phyloP scores from a whole-genome alignment of 2,329 filamentous ascomycete genomes.

The Fusarium irregulare region DNA sequence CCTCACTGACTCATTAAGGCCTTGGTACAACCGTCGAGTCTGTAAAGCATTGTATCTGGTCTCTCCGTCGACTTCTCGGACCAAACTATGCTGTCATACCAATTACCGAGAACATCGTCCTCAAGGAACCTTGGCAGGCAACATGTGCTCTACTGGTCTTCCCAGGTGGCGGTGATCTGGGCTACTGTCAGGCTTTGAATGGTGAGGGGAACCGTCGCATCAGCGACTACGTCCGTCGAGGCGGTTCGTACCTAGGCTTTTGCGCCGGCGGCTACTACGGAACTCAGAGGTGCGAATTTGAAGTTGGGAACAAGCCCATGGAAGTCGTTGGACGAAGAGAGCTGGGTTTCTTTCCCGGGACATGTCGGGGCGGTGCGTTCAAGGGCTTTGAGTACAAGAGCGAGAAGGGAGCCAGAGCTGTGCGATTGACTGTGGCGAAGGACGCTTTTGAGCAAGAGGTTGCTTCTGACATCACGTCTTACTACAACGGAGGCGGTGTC shows the following conservation, averaged over 20 bases:
- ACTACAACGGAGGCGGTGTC: slow-evolving; percentile 95
- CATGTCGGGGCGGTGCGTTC: slow-evolving; percentile 87
- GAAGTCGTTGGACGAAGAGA: slow-evolving; percentile 89
- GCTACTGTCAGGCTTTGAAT: slow-evolving; percentile 89
- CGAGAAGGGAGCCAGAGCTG: slow-evolving; percentile 83
- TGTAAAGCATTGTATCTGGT: slow-evolving; percentile 88
- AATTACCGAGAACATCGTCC: slow-evolving; percentile 78
- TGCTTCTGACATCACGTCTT: slow-evolving; percentile 75
- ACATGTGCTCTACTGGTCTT: slow-evolving; percentile 91
- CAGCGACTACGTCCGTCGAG: slow-evolving; percentile 83
- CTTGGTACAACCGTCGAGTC: slow-evolving; percentile 88
- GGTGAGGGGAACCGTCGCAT: slow-evolving; percentile 89
- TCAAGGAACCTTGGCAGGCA: slow-evolving; percentile 91
- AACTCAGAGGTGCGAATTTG: slow-evolving; percentile 84
- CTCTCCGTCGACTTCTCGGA: slow-evolving; percentile 85
- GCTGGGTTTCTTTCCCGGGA: slow-evolving; percentile 87
- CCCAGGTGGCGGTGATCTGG: slow-evolving; percentile 92
- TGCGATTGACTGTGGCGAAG: slow-evolving; percentile 72
- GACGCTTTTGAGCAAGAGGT: slow-evolving; percentile 66
- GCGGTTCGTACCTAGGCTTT: slow-evolving; percentile 88
- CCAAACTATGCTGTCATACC: slow-evolving; percentile 94
- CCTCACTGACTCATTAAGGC: slow-evolving; percentile 61
- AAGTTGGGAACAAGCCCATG: slow-evolving; percentile 80
- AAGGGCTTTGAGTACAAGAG: slow-evolving; percentile 90
- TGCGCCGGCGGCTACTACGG: slow-evolving; percentile 97